Evolutionary conservation across 129 eudicot species (phyloP).

Genomic region (Oenanthe sinensis): DNA sequence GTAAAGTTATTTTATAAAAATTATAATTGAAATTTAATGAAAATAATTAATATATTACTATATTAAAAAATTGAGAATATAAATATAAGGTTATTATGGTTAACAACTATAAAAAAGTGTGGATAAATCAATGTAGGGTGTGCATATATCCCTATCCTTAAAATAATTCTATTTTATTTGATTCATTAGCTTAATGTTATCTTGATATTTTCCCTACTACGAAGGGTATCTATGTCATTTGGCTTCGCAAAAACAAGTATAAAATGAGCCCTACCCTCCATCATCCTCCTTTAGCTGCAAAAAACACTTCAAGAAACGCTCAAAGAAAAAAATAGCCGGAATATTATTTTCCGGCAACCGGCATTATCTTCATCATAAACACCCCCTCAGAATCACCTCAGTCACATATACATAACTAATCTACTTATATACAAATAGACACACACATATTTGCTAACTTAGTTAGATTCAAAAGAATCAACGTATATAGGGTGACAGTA

Average conservation of each 20-base stretch:
- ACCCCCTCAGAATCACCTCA: neutral
- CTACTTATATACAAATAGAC: neutral
- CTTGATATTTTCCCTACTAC: neutral
- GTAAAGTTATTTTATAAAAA: no score
- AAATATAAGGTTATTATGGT: no score
- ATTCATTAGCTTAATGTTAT: no score
- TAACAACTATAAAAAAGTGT: no score
- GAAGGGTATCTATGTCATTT: conserved; percentile 21
- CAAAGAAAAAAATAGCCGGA: conserved; percentile 16
- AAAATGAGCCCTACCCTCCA: conserved; percentile 28
- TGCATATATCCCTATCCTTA: no score
- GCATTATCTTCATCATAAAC: neutral
- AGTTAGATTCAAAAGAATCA: neutral
- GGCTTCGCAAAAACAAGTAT: conserved; percentile 13
- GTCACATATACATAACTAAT: neutral
- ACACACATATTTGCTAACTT: neutral
- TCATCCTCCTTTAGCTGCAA: conserved; percentile 59
- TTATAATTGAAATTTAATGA: no score
- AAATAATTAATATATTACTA: no score
- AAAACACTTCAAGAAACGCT: conserved; percentile 14
- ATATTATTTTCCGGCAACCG: conserved; percentile 21
- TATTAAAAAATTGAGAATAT: no score
- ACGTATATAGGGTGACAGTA: neutral
- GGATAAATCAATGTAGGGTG: no score
- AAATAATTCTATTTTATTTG: no score